Base-by-base conservation (phyloP, 192 early-diverging fungal genomes). In the Coemansia sp. region DNA sequence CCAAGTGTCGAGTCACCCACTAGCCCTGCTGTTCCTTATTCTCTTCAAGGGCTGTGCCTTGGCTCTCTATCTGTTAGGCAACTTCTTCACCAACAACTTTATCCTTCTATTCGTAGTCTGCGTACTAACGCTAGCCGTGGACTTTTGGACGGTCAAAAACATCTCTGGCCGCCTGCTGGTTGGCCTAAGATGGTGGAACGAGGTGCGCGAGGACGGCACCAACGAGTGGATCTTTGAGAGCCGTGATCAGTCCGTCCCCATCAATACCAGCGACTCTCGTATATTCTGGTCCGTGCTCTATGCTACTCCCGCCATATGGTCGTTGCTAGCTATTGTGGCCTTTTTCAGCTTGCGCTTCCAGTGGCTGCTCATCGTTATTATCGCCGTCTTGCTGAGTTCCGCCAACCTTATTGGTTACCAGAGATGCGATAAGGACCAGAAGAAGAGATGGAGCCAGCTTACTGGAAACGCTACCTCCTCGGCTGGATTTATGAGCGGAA, bases 81-180 rank as follows among this genome's bases (percentile, higher is more conserved):
- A 87, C 60, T 77, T 95, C 64, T 89, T 97, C 65, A 92, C 91
- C 11, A 76, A 86, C 69, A 93, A 89, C 80, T 97, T 96, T 80
- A 89, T 96, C 24, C 77, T 98, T 22, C 85, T 92, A 5, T 98
- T 99, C 77, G 93, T 99, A 14, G 68, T 98, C 36, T 93, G 92
- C 47, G 90, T 97, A 14, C 85, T 99, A 37, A 85, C 94, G 27
- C 88, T 99, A 35, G 89, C 94, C 6, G 96, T 98, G 80, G 96
- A 99, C 62, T 99, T 99, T 74, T 99, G 97, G 97, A 98, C 94
- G 0, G 95, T 98, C 17, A 99, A 99, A 78, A 99, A 99, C 73
- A 92, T 99, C 20, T 92, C 96, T 22, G 98, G 98, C 1, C 88
- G 98, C 53, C 82, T 98, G 40, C 85, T 99, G 46, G 98, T 99